Evolutionary conservation across 345 rosid genomes (phyloP).

Genomic region (Ailanthus altissimus): DNA sequence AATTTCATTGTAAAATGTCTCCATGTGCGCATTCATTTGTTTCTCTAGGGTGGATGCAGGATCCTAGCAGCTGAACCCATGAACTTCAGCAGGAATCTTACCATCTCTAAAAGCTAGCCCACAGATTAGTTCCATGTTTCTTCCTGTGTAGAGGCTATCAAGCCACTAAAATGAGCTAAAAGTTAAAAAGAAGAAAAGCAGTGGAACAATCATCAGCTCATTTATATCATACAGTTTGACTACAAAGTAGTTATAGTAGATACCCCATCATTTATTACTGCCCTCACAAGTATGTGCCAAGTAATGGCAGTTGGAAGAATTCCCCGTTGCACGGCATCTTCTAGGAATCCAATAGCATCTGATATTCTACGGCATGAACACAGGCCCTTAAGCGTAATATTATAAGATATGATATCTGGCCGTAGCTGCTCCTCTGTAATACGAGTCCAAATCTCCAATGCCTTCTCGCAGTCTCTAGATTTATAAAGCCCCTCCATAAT

Average conservation of each 20-base stretch:
- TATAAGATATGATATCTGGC: slow-evolving; percentile 83
- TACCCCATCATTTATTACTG: slow-evolving; percentile 42
- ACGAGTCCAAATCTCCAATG: slow-evolving; percentile 62
- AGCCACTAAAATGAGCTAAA: not conserved
- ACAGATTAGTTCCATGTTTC: not conserved
- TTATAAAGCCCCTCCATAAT: slow-evolving; percentile 83
- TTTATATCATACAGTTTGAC: slow-evolving; percentile 8
- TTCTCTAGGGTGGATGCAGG: not conserved
- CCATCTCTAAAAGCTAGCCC: slow-evolving; percentile 13
- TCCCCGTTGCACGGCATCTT: slow-evolving; percentile 66
- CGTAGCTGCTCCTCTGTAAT: slow-evolving; percentile 53
- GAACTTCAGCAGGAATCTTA: slow-evolving; percentile 1
- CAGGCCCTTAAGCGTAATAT: slow-evolving; percentile 71
- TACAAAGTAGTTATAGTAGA: not conserved
- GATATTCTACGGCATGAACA: slow-evolving; percentile 63
- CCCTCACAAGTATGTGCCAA: slow-evolving; percentile 84
- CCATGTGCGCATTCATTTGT: not conserved
- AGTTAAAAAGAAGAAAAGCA: not conserved
- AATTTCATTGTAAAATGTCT: not conserved
- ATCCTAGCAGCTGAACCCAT: slow-evolving; percentile 7
- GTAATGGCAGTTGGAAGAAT: slow-evolving; percentile 61
- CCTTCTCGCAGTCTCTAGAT: slow-evolving; percentile 56
- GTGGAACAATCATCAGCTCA: not conserved
- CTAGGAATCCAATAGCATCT: slow-evolving; percentile 60
- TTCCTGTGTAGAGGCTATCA: not conserved